Evolutionary conservation across 1,284 basidiomycete species (phyloP).

Genomic region (Athelia sp.): DNA sequence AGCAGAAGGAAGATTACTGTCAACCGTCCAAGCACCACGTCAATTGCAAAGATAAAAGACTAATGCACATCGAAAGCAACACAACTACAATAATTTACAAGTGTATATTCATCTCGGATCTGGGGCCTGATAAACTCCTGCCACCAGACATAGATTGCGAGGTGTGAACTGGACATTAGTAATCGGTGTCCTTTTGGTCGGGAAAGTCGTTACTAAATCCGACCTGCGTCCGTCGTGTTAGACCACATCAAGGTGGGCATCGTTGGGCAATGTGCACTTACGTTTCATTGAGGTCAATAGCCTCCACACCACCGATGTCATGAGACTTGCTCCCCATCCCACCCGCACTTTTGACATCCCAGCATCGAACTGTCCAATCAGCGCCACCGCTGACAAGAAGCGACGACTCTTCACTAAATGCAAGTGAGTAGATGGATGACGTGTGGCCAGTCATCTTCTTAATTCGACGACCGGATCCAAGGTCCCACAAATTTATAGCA

Average conservation of each 20-base stretch:
- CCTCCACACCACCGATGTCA: slow-evolving; percentile 53
- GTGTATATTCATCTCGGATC: slow-evolving; percentile 53
- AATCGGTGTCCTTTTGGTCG: slow-evolving; percentile 93
- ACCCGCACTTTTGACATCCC: slow-evolving; percentile 89
- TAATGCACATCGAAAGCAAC: no score
- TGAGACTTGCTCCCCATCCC: slow-evolving; percentile 50
- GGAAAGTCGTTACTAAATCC: slow-evolving; percentile 89
- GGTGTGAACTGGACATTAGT: slow-evolving; percentile 92
- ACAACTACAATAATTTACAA: no score
- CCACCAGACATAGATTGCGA: slow-evolving; percentile 89
- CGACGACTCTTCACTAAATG: slow-evolving; percentile 89
- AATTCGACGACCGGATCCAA: slow-evolving; percentile 87
- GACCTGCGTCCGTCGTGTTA: slow-evolving; percentile 37
- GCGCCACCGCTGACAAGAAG: slow-evolving; percentile 86
- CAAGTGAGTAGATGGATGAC: slow-evolving; percentile 83
- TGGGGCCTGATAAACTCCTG: slow-evolving; percentile 62
- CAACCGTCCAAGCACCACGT: no score
- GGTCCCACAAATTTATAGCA: slow-evolving; percentile 94
- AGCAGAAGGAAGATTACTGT: no score
- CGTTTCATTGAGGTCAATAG: slow-evolving; percentile 60
- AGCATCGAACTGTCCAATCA: slow-evolving; percentile 94
- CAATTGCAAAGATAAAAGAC: no score
- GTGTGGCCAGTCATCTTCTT: slow-evolving; percentile 98
- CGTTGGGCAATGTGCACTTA: slow-evolving; percentile 27
- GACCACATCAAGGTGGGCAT: no score